Conservation (phyloP, 2,329 filamentous ascomycete genomes). For the Stylonectria norvegica region DNA sequence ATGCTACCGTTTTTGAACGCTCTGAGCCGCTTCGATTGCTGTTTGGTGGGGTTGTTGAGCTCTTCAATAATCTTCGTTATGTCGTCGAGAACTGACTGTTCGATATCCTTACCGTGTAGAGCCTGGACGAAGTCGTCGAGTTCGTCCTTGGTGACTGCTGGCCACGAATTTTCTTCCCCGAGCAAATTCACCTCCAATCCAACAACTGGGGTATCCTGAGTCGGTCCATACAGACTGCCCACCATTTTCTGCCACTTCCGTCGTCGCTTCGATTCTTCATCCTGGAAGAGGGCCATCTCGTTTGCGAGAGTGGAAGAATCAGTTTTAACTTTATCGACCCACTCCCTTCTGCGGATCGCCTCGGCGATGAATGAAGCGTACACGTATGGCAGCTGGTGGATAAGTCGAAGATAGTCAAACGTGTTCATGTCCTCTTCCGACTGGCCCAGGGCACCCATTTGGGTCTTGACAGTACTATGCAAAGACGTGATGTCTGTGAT, state of each 20-base stretch:
- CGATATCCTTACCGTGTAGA: constrained; percentile 62
- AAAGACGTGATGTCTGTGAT: constrained; percentile 77
- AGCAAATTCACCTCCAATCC: constrained; percentile 83
- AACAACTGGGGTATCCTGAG: constrained; percentile 64
- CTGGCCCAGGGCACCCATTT: constrained; percentile 68
- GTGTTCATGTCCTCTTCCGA: constrained; percentile 73
- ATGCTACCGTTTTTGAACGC: constrained; percentile 96
- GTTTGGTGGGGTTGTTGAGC: constrained; percentile 75
- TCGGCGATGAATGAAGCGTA: constrained; percentile 89
- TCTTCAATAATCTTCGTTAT: constrained; percentile 75
- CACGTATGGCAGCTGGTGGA: constrained; percentile 80
- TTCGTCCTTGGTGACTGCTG: constrained; percentile 69
- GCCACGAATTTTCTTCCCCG: constrained; percentile 78
- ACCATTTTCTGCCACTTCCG: constrained; percentile 88
- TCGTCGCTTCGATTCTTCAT: constrained; percentile 85
- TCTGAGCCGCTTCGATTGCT: constrained; percentile 81
- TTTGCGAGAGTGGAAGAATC: constrained; percentile 87
- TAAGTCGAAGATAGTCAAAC: constrained; percentile 75
- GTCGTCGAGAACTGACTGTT: constrained; percentile 65
- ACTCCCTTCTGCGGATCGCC: constrained; percentile 80
- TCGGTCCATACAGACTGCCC: constrained; percentile 69
- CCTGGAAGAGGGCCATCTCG: constrained; percentile 86
- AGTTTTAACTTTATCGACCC: constrained; percentile 83
- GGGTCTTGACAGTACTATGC: constrained; percentile 67
- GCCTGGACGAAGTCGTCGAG: constrained; percentile 69